Conservation (phyloP, 2,329 filamentous ascomycete genomes). For the Phoma herbarum region DNA sequence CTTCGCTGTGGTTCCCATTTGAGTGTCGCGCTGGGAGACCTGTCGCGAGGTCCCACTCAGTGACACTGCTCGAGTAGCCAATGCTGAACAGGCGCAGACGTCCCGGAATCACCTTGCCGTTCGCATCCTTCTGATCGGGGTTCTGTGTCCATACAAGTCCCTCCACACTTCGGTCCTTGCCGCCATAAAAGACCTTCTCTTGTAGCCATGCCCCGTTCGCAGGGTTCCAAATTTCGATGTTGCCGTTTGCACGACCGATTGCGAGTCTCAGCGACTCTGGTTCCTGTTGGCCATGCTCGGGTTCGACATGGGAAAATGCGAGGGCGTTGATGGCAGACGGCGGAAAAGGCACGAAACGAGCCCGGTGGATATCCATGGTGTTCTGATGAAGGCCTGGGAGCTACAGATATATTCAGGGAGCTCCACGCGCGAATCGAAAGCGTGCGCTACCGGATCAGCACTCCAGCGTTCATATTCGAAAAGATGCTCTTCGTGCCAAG, state of each 20-base stretch:
- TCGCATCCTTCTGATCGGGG: conserved; percentile 72
- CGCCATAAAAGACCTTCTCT: conserved; percentile 84
- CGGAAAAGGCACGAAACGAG: conserved; percentile 92
- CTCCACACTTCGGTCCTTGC: conserved; percentile 86
- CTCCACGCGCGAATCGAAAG: conserved; percentile 25
- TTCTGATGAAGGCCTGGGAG: not conserved
- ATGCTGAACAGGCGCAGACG: conserved; percentile 92
- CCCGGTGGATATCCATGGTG: conserved; percentile 93
- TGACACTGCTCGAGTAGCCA: conserved; percentile 89
- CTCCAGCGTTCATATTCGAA: conserved; percentile 26
- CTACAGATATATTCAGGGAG: conserved; percentile 2
- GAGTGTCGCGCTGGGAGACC: conserved; percentile 81
- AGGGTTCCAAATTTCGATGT: conserved; percentile 98
- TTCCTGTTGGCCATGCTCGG: conserved; percentile 49
- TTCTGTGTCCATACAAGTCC: conserved; percentile 92
- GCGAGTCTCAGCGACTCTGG: conserved; percentile 77
- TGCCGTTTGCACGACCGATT: conserved; percentile 90
- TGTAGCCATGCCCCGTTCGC: conserved; percentile 84
- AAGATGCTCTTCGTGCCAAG: conserved; percentile 23
- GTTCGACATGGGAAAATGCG: conserved; percentile 80
- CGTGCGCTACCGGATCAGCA: conserved; percentile 30
- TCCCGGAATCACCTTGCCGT: conserved; percentile 69
- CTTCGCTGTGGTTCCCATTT: conserved; percentile 91
- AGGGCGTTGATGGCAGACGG: conserved; percentile 92
- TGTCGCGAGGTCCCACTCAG: conserved; percentile 90